Conservation (phyloP, 2,329 filamentous ascomycete genomes). For the Xylariales sp. region DNA sequence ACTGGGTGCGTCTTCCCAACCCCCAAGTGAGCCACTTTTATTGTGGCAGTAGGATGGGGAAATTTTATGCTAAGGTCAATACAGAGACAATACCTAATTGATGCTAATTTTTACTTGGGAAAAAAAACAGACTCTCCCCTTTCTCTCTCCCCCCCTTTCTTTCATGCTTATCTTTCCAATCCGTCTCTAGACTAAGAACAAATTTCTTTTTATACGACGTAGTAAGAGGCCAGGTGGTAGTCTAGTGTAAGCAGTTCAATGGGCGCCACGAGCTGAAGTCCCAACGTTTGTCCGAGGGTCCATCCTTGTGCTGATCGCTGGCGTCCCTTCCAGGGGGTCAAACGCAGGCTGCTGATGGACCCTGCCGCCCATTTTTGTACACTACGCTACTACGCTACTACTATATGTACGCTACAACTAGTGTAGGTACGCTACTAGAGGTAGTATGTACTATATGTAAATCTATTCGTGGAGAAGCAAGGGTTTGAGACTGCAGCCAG, state of each 20-base stretch:
- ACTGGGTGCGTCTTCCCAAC: too few relatives aligned
- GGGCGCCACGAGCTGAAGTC: slow-evolving; percentile 20
- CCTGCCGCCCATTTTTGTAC: not conserved
- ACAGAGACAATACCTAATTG: too few relatives aligned
- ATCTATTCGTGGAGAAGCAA: not conserved
- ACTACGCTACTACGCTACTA: too few relatives aligned
- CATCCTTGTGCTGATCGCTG: slow-evolving; percentile 31
- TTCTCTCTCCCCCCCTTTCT: not conserved
- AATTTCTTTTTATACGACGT: not conserved
- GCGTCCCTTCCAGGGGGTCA: not conserved
- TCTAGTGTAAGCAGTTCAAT: slow-evolving; percentile 16
- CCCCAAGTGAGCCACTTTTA: slow-evolving; percentile 24
- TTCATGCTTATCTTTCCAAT: not conserved
- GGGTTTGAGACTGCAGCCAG: not conserved
- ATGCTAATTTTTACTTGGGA: not conserved
- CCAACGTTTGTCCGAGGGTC: slow-evolving; percentile 15
- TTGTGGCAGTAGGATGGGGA: slow-evolving; percentile 15
- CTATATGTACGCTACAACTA: too few relatives aligned
- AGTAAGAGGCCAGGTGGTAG: slow-evolving; percentile 13
- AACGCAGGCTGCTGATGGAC: too few relatives aligned
- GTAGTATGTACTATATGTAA: too few relatives aligned
- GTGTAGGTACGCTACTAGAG: too few relatives aligned
- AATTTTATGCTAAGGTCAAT: slow-evolving; percentile 10
- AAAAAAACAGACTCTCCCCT: not conserved
- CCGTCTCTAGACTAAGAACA: not conserved